Percentiles rank a stretch among this genome's conserved stretches.
phyloP scores from a whole-genome alignment of 305 asterid genomes.

The Fraxinus baroniana region DNA sequence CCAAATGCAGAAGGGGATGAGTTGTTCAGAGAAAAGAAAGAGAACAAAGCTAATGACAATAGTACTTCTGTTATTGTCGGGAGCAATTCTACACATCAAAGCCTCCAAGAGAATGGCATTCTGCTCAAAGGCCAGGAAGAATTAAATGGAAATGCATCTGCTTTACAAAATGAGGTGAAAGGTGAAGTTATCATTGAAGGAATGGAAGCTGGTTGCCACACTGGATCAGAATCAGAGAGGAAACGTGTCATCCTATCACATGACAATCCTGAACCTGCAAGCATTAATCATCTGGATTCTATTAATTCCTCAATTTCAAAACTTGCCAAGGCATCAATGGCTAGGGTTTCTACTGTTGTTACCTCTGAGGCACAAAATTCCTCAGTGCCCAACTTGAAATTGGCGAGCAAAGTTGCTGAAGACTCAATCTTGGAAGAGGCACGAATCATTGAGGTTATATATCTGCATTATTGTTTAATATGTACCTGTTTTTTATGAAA shows the following conservation, averaged over 20 bases:
- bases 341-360: constrained; percentile 30
- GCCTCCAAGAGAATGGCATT: constrained; percentile 29
- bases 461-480: constrained; percentile 21
- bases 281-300: constrained; percentile 33
- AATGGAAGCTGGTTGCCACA: constrained; percentile 32
- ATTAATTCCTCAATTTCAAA: constrained; percentile 32
- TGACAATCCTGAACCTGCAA: constrained; percentile 30
- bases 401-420: constrained; percentile 57
- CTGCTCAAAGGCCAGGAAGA: constrained; percentile 27
- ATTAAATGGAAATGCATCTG: constrained; percentile 26
- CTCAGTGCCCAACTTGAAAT: constrained; percentile 34
- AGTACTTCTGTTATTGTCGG: constrained; percentile 33
- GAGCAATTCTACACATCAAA: constrained; percentile 23
- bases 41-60: constrained; percentile 38
- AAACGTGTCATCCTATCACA: constrained; percentile 20
- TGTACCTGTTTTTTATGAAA: constrained; percentile 14
- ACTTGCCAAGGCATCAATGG: constrained; percentile 33
- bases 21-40: constrained; percentile 38
- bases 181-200: constrained; percentile 28
- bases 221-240: constrained; percentile 36
- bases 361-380: constrained; percentile 40
- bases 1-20: constrained; percentile 37
- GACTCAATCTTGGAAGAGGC: constrained; percentile 92
- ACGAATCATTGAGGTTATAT: constrained; percentile 71
- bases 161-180: constrained; percentile 28